Base-by-base conservation (phyloP, 2,329 filamentous ascomycete species). In the Fusarium coicis region DNA sequence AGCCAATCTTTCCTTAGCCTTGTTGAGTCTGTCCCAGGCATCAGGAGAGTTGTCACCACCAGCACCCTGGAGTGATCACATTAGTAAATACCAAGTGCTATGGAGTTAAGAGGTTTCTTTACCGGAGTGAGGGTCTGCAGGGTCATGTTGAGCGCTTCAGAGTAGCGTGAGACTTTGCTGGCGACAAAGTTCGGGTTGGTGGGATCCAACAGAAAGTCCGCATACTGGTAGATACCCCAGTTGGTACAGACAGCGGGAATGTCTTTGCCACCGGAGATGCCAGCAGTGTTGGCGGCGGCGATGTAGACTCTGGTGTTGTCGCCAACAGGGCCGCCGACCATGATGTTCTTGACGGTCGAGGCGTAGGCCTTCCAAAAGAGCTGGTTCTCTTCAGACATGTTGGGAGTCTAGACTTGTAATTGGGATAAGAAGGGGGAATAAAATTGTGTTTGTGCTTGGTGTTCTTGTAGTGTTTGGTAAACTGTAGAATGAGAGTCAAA, bases 301-400 rank as follows among this genome's bases (percentile, higher is more conserved):
- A 54, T 54, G 19, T 54, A 54, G 14, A 54, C 34, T 39, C 34
- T 54, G 14, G 34, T 40, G 14, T 54, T 54, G 10, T 40, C 34
- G 6, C 50, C 23, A 0, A 54, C 34, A 5, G 50, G 50, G 23
- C 50, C 50, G 2, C 50, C n/a, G 23, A 40, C 34, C 50, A 54
- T 54, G 19, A 54, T 54, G 23, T 40, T 54, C 50, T 54, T 54
- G 5, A 54, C 23, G 19, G 50, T 54, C 5, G 50, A 40, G 50
- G 50, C 50, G 3, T 54, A 54, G 19, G 50, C 50, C 34, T 54
- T 54, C 50, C 50, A 54, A 39, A 54, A 54, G 34, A 40, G 50
- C 19, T 54, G 50, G 18, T 40, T 54, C 50, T 54, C 50, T 40
- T 54, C 50, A 28, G 23, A 54, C 50, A 54, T 54, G 14, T 7